Conservation (phyloP, 306 rosid genomes). For the Fagus crenata region DNA sequence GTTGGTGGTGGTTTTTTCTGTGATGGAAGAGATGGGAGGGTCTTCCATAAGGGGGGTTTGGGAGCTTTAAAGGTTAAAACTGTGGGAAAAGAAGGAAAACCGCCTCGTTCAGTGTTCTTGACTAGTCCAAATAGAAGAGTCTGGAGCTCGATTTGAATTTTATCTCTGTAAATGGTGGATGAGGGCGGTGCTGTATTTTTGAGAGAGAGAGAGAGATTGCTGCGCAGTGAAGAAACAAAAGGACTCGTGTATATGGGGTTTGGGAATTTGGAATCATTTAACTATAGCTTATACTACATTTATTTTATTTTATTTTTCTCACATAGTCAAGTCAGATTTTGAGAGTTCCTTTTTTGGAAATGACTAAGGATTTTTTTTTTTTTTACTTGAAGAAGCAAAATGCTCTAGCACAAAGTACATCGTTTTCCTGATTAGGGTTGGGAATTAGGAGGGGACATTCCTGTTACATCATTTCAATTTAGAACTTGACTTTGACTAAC, state of each 20-base stretch:
- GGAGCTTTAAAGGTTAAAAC: conserved; percentile 26
- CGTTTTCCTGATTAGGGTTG: too few species aligned
- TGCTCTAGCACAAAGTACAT: too few species aligned
- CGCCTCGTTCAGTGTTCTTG: conserved; percentile 78
- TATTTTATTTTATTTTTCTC: not conserved
- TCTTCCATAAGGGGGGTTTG: conserved; percentile 42
- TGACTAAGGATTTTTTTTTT: too few species aligned
- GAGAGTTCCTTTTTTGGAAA: not conserved
- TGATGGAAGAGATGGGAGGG: conserved; percentile 16
- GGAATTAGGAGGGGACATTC: too few species aligned
- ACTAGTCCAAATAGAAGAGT: conserved; percentile 39
- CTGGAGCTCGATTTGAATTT: conserved; percentile 43
- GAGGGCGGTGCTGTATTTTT: conserved; percentile 66
- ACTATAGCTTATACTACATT: not conserved
- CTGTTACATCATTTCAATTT: too few species aligned
- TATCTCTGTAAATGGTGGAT: conserved; percentile 68
- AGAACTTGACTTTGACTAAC: too few species aligned
- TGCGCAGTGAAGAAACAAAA: conserved; percentile 46
- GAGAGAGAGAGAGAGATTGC: conserved; percentile 31
- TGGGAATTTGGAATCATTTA: conserved; percentile 52
- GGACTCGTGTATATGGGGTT: conserved; percentile 39
- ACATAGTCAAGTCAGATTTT: conserved; percentile 3
- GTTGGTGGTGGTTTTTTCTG: conserved; percentile 17
- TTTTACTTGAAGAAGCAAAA: too few species aligned
- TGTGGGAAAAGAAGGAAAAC: conserved; percentile 37